Percentiles rank a stretch among this genome's conserved stretches.
These are phyloP conservation scores for Phytopythium kandeliae DNA, from an alignment of 352 stramenopile species.

Conservation along the genomic window DNA sequence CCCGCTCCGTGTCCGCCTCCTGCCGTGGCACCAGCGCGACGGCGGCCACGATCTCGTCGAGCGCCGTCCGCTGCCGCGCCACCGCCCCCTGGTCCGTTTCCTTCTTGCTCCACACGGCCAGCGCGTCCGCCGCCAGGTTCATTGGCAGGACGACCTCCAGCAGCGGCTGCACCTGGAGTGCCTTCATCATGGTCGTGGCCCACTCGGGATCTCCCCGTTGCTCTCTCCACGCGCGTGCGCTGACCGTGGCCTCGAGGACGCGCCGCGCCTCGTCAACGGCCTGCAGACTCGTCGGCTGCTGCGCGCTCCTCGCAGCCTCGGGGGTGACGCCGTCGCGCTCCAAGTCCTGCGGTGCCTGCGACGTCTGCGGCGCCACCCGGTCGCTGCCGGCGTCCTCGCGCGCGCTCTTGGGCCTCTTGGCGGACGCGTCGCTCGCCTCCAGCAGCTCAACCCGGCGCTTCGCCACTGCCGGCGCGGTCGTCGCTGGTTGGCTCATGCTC, in stretches of 20 bases:
- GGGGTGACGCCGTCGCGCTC: neutral
- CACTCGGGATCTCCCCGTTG: conserved; percentile 17
- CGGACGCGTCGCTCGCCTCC: conserved; percentile 10
- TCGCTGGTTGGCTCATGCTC: conserved; percentile 5
- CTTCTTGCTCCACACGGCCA: conserved; percentile 25
- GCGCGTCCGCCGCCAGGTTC: conserved; percentile 30
- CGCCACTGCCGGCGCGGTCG: conserved; percentile 11
- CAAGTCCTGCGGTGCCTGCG: conserved; percentile 3
- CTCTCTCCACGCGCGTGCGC: conserved; percentile 16
- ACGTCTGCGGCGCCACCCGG: conserved; percentile 6
- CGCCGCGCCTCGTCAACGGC: conserved; percentile 9
- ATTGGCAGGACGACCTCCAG: conserved; percentile 31
- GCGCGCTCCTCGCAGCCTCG: neutral
- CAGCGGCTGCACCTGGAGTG: conserved; percentile 19
- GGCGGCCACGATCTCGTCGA: conserved; percentile 16
- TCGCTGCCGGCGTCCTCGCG: conserved; percentile 4
- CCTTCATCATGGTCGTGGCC: conserved; percentile 20
- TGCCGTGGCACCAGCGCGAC: conserved; percentile 10
- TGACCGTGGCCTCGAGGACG: conserved; percentile 22
- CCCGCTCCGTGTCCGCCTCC: conserved; percentile 1
- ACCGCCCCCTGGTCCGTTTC: conserved; percentile 1
- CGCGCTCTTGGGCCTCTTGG: conserved; percentile 23
- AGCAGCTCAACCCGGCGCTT: conserved; percentile 25
- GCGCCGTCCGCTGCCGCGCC: conserved; percentile 7
- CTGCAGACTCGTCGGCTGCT: neutral